These are phyloP conservation scores for Exophiala aquamarina DNA, from an alignment of 2,329 filamentous ascomycete genomes.

Conservation along the genomic window DNA sequence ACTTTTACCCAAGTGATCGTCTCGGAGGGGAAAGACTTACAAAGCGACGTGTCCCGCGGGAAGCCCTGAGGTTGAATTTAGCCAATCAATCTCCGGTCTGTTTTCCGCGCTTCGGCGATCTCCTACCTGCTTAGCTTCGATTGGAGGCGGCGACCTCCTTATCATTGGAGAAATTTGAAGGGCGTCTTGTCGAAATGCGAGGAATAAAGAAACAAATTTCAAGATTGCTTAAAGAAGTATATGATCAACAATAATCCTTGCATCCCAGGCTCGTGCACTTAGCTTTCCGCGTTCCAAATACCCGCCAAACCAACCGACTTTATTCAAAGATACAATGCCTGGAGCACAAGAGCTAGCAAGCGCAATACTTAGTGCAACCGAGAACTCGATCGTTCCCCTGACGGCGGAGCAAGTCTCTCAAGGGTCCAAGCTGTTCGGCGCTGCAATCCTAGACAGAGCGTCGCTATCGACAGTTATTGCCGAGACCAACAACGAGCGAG, in stretches of 20 bases:
- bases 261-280: too few species aligned
- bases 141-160: background rate
- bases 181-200: too few species aligned
- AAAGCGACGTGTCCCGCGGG: too few species aligned
- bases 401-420: conserved; percentile 51
- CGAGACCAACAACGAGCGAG: conserved; percentile 57
- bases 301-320: background rate
- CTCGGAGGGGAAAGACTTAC: too few species aligned
- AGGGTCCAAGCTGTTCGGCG: conserved; percentile 59
- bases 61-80: background rate
- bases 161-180: too few species aligned
- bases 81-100: too few species aligned
- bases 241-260: too few species aligned
- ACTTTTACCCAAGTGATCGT: too few species aligned
- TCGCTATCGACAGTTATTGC: conserved; percentile 48
- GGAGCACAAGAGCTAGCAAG: conserved; percentile 13
- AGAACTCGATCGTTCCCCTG: conserved; percentile 52
- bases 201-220: too few species aligned
- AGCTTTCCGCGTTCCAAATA: background rate
- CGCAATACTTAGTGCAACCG: conserved; percentile 28
- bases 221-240: too few species aligned
- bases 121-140: too few species aligned
- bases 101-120: conserved; percentile 6
- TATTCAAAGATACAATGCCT: conserved; percentile 5
- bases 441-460: conserved; percentile 51